Conservation (phyloP, 495 filamentous ascomycete genomes). For the Amniculicola lignicola region DNA sequence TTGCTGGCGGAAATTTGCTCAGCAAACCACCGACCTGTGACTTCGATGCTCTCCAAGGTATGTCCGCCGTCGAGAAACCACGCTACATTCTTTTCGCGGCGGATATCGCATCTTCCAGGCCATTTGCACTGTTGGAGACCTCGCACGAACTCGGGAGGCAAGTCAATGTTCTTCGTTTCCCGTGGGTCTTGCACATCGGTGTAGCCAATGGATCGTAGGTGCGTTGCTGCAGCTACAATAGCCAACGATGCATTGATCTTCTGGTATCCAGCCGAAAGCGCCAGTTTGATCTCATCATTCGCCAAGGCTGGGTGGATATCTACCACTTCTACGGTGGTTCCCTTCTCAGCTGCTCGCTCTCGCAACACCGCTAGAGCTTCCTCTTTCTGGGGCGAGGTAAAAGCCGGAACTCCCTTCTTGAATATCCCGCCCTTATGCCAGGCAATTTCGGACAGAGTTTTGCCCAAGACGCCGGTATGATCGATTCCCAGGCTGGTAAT, state of each 20-base stretch:
- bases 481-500: conserved; percentile 90
- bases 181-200: conserved; percentile 47
- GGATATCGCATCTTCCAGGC: conserved; percentile 80
- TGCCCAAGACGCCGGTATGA: conserved; percentile 73
- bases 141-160: conserved; percentile 65
- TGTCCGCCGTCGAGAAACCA: conserved; percentile 95
- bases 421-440: conserved; percentile 97
- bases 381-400: conserved; percentile 68
- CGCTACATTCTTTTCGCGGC: conserved; percentile 59
- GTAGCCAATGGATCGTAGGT: conserved; percentile 48
- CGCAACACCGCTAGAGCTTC: conserved; percentile 66
- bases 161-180: conserved; percentile 29
- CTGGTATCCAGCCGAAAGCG: conserved; percentile 78
- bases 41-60: conserved; percentile 79
- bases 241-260: conserved; percentile 83
- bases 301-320: conserved; percentile 60
- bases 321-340: conserved; percentile 59
- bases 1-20: conserved; percentile 41
- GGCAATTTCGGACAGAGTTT: conserved; percentile 85
- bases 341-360: conserved; percentile 66
- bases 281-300: conserved; percentile 58
- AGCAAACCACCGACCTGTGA: conserved; percentile 79
- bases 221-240: conserved; percentile 65
- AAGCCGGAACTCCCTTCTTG: conserved; percentile 66
- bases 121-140: conserved; percentile 75